Conservation (phyloP, 768 basidiomycete species). For the Vararia minispora region DNA sequence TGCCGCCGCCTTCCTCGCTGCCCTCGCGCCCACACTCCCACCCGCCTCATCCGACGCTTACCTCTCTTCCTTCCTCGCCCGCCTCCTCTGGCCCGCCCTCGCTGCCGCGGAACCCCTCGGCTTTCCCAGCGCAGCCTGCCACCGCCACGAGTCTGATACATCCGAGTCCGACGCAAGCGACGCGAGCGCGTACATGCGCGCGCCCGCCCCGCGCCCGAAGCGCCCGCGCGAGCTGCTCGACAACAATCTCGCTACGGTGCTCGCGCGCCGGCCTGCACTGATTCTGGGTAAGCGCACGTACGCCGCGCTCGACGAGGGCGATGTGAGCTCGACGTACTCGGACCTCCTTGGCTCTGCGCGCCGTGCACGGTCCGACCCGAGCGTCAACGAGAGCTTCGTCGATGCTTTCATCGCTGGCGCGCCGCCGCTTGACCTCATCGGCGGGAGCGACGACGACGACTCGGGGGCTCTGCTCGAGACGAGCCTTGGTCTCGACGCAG, state of each 20-base stretch:
- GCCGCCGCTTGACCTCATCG: constrained; percentile 10
- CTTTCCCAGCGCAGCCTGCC: background rate
- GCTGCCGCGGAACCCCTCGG: background rate
- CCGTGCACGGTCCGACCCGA: constrained; percentile 31
- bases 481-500: too few species aligned
- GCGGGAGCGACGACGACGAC: background rate
- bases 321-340: constrained; percentile 22
- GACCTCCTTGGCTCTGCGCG: constrained; percentile 32
- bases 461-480: too few species aligned
- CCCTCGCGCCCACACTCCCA: too few species aligned
- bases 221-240: constrained; percentile 3
- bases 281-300: constrained; percentile 7
- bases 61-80: constrained; percentile 8
- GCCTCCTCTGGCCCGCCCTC: constrained; percentile 7
- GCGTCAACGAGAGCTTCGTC: constrained; percentile 25
- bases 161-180: background rate
- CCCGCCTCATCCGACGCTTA: constrained; percentile 11
- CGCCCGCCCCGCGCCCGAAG: background rate
- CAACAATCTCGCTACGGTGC: background rate
- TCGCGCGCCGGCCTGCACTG: background rate
- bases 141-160: background rate
- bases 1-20: too few species aligned
- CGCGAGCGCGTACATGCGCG: background rate
- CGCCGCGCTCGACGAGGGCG: constrained; percentile 12
- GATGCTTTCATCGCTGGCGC: constrained; percentile 18